These are phyloP conservation scores for Ganoderma lucidum DNA, from an alignment of 1,284 basidiomycete genomes.

Conservation along the genomic window DNA sequence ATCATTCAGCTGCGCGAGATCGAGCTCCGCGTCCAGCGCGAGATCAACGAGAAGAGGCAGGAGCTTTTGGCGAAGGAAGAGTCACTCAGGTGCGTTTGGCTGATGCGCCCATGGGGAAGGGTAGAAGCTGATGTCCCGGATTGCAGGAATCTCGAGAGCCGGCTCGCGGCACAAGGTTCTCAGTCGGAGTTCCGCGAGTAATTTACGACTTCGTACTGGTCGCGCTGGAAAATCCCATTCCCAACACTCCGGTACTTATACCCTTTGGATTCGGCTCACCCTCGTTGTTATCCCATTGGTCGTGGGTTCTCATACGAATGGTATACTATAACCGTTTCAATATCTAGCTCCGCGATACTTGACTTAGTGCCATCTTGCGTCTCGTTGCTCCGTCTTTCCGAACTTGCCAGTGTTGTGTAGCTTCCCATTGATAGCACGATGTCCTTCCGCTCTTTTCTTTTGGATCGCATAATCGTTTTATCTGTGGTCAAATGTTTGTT, in stretches of 20 bases:
- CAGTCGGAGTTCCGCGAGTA: slow-evolving; percentile 46
- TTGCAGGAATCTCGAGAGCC: slow-evolving; percentile 85
- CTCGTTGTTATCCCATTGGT: slow-evolving; percentile 33
- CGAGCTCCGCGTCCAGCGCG: slow-evolving; percentile 97
- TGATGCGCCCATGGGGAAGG: slow-evolving; percentile 2
- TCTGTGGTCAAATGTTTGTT: slow-evolving; percentile 12
- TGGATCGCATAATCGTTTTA: slow-evolving; percentile 32
- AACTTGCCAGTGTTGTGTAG: slow-evolving; percentile 29
- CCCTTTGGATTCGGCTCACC: slow-evolving; percentile 36
- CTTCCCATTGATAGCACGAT: slow-evolving; percentile 25
- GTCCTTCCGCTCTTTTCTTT: slow-evolving; percentile 39
- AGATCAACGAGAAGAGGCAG: slow-evolving; percentile 99
- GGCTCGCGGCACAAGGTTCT: slow-evolving; percentile 83
- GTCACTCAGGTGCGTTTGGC: slow-evolving; percentile 70
- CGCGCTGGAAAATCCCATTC: slow-evolving; percentile 34
- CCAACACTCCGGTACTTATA: slow-evolving; percentile 36
- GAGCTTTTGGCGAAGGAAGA: slow-evolving; percentile 95
- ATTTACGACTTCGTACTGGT: slow-evolving; percentile 23
- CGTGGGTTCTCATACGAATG: slow-evolving; percentile 38
- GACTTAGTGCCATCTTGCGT: slow-evolving; percentile 20
- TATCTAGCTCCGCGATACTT: slow-evolving; percentile 32
- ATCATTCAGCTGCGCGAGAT: slow-evolving; percentile 87
- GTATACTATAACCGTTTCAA: slow-evolving; percentile 37
- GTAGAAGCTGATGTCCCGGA: slow-evolving; percentile 23
- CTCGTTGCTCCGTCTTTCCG: slow-evolving; percentile 29